phyloP scores from a whole-genome alignment of 805 yeast species.

The Yarrowia sp. region DNA sequence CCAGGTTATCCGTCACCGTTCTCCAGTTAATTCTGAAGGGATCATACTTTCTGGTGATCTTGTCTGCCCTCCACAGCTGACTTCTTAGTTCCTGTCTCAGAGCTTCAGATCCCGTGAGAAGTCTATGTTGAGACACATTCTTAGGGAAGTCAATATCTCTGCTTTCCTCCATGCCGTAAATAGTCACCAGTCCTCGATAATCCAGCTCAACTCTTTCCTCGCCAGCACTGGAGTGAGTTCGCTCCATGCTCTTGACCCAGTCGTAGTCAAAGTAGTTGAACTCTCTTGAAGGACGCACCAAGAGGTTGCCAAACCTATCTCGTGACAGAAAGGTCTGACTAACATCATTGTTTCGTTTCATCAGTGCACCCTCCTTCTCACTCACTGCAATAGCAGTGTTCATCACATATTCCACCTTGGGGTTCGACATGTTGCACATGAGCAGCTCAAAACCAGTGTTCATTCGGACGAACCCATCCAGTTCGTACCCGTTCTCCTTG shows the following conservation, averaged over 20 bases:
- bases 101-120: constrained; percentile 20
- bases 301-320: constrained; percentile 11
- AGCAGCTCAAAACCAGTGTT: constrained; percentile 68
- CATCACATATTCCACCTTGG: constrained; percentile 54
- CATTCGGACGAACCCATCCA: constrained; percentile 64
- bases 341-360: not conserved
- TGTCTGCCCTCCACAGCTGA: constrained; percentile 14
- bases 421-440: constrained; percentile 60
- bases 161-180: constrained; percentile 22
- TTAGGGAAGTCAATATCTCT: constrained; percentile 21
- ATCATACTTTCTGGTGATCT: not conserved
- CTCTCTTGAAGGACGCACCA: not conserved
- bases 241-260: constrained; percentile 34
- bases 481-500: constrained; percentile 49
- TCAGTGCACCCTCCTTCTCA: not conserved
- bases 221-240: not conserved
- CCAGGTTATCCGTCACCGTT: constrained; percentile 8
- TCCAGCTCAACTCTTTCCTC: constrained; percentile 22
- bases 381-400: constrained; percentile 12
- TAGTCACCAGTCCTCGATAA: constrained; percentile 18
- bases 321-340: constrained; percentile 3
- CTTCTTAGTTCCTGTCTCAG: constrained; percentile 17
- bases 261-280: constrained; percentile 27
- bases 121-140: constrained; percentile 27
- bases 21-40: constrained; percentile 26